Conservation (phyloP, 2,329 filamentous ascomycete species). For the Cercospora sp. region DNA sequence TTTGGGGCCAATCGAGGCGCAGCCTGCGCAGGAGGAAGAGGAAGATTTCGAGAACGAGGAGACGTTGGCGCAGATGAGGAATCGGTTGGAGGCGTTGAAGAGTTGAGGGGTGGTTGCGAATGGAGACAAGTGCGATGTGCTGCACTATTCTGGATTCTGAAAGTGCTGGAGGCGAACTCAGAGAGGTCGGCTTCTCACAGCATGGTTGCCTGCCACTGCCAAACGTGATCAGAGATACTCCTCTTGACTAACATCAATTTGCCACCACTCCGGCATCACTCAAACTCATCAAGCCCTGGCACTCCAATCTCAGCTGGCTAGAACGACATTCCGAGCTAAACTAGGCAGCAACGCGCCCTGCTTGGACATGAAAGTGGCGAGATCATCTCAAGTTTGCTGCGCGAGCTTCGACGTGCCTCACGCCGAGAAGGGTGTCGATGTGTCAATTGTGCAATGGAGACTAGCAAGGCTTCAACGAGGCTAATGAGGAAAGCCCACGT, state of each 20-base stretch:
- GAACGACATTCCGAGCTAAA: background rate
- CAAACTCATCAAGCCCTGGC: background rate
- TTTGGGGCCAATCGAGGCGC: slow-evolving; percentile 53
- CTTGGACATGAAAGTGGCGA: background rate
- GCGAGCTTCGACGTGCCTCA: background rate
- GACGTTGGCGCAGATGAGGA: slow-evolving; percentile 91
- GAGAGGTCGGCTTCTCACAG: background rate
- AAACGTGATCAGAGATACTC: background rate
- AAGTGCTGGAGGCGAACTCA: background rate
- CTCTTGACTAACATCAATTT: background rate
- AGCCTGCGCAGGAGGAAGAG: slow-evolving; percentile 55
- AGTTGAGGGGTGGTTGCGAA: slow-evolving; percentile 55
- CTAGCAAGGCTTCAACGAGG: background rate
- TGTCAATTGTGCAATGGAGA: background rate
- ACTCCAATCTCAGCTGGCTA: background rate
- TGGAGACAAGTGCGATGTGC: background rate
- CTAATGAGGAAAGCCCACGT: no score
- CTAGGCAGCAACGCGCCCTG: background rate
- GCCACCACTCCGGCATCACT: background rate
- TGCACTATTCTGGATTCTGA: background rate
- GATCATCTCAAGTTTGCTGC: background rate
- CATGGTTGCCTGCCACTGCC: background rate
- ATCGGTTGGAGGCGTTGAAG: slow-evolving; percentile 83
- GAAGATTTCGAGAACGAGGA: slow-evolving; percentile 85
- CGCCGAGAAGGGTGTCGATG: background rate